phyloP scores from a whole-genome alignment of 768 basidiomycete genomes.

The Pluteus cervinus region DNA sequence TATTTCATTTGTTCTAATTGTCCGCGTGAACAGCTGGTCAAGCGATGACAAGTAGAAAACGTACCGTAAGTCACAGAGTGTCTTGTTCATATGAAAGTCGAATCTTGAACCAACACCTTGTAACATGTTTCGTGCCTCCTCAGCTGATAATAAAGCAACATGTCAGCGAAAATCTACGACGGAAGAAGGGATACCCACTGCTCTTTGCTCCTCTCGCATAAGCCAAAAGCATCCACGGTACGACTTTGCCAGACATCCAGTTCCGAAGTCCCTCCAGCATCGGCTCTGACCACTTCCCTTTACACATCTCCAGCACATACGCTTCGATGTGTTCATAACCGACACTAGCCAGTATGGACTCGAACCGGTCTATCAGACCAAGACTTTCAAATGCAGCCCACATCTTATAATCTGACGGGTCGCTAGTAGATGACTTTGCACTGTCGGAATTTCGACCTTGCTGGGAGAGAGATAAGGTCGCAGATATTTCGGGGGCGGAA shows the following conservation, averaged over 20 bases:
- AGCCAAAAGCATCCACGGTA: conserved; percentile 80
- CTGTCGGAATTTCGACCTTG: too few relatives aligned
- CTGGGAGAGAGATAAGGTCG: background rate
- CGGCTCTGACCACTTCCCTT: conserved; percentile 62
- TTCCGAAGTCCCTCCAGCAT: conserved; percentile 54
- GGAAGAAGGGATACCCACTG: conserved; percentile 29
- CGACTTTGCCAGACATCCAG: conserved; percentile 79
- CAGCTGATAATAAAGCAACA: conserved; percentile 33
- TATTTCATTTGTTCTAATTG: conserved; percentile 75
- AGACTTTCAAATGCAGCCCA: conserved; percentile 65
- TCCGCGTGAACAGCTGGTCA: background rate
- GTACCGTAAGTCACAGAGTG: conserved; percentile 79
- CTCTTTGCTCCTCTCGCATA: conserved; percentile 64
- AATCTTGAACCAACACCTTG: conserved; percentile 77
- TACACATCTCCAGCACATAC: conserved; percentile 60
- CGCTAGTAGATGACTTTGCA: too few relatives aligned
- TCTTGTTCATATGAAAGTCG: conserved; percentile 92
- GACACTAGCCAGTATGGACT: conserved; percentile 75
- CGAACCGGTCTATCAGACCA: conserved; percentile 77
- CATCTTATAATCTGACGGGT: conserved; percentile 2
- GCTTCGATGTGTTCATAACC: conserved; percentile 83
- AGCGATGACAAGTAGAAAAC: conserved; percentile 10
- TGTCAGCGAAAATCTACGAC: conserved; percentile 1
- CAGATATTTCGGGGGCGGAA: conserved; percentile 1
- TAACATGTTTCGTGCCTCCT: conserved; percentile 68